Evolutionary conservation across 2,329 filamentous ascomycete species (phyloP), one percentile per base, ranked within the genome.

Genomic region (Hypoxylon sp.): DNA sequence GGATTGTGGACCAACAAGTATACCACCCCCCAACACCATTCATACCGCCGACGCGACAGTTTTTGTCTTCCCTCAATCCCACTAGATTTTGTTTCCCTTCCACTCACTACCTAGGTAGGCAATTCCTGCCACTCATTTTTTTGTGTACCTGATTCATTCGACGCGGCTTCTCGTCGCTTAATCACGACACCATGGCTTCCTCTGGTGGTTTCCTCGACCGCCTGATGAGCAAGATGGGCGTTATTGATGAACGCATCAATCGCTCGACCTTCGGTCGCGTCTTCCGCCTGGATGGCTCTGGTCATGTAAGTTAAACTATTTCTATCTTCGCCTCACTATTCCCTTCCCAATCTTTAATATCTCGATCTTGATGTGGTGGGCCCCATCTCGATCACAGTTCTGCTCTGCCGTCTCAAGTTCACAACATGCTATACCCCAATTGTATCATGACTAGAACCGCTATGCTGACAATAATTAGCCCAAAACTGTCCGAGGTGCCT

Each of bases 401-500:
- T 21, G 13, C 34, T 34, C 11, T 21, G 19, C 14, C 32, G 23
- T 36, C 36, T 14, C 13, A 13, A 17, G 14, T 7, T n/a, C 3
- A 19, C 28, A 6, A 38, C 13, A 43, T n/a, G 11, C n/a, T 25
- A 38, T 59, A 58, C 28, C n/a, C 13, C 21, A 36, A 28, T 25
- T 19, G 41, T n/a, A 32, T n/a, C 14, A 57, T 51, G 1, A 19
- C 9, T 2, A 11, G 21, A 6, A 21, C 7, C 11, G 28, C 19
- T 10, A 57, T 59, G 41, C 71, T 75, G 25, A 74, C 60, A 64
- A 66, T 65, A 5, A 14, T 34, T 64, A 93, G 91, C 87, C 87
- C 32, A 85, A 89, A 52, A 89, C 91, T 75, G 88, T 93, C 52
- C 85, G 86, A 65, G 88, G 88, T 38, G 86, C 91, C 36, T 89